Evolutionary conservation across 1,284 basidiomycete genomes (phyloP), one percentile per base, ranked within the genome.

Genomic region (Cryptococcus maquisensis): DNA sequence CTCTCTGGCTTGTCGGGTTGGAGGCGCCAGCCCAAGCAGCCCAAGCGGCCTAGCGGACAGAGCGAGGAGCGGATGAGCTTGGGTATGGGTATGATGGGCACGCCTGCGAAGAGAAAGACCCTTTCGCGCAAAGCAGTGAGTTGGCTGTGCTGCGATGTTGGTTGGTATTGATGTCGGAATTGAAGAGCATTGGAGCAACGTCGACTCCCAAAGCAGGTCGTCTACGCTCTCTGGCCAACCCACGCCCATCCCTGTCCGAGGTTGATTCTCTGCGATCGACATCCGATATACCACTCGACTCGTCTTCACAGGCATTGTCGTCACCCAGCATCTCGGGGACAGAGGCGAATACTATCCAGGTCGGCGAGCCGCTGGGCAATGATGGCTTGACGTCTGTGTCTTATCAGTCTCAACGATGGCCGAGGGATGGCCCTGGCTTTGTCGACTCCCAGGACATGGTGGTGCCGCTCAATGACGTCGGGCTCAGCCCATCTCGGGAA

Each of bases 11-110:
- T 61, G 28, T 49, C 59, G 9, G 53, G 55, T 18, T 61, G 59
- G 59, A 40, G 53, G 37, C 46, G 59, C 20, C 20, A 47, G 20
- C 47, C 56, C 6, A 61, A 51, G 48, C n/a, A 20, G 16, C 15
- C n/a, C 24, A 21, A 13, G 13, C 8, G 20, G 3, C 5, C 12
- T n/a, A 38, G 23, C 37, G 15, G 49, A 38, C 21, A 32, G 35
- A n/a, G 28, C 28, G 28, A 32, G 28, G 28, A 47, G 3, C 20
- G 18, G 23, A 43, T 38, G 32, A 32, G 47, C 1, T 38, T 61
- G 20, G 65, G 65, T 2, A 66, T 66, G 65, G 63, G 61, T 3
- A 64, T 66, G 63, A 45, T 54, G 37, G 54, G 59, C 10, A 66
- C 65, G 3, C 65, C 65, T 12, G 63, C 55, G 1, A 56, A 51